Evolutionary conservation across 2,329 filamentous ascomycete species (phyloP), one percentile per base, ranked within the genome.

Genomic region (Fusarium succisae): DNA sequence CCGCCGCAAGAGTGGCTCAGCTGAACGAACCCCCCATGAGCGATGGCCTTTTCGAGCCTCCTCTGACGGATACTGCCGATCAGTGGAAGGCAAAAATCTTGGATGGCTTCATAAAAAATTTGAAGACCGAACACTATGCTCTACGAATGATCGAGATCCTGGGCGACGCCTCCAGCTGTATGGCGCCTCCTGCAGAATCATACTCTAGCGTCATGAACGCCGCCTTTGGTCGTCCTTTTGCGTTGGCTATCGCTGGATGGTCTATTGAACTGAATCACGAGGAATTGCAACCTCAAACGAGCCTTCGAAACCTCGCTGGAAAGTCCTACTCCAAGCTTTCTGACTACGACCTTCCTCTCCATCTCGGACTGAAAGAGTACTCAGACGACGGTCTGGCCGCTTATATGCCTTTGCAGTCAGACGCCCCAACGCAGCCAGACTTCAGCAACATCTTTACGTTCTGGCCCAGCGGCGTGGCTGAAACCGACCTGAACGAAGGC

Each of bases 271-370:
- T 26, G 12, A 26, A 14, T 14, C 44, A 47, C 44, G 44, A 26
- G 24, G 44, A 28, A 20, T 4, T 47, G 18, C 24, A 26, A 0
- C 44, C 24, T 4, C 17, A 45, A 1, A 45, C 24, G 8, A 45
- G 24, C 8, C 44, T 26, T 10, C 12, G 1, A 0, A 45, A 45
- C 12, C 44, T 45, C 24, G 5, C 24, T 13, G 15, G 43, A 0
- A 44, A 44, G 0, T 18, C n/a, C 43, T 12, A 24, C 17, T 1
- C 1, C 0, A 24, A 18, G 43, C 43, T 44, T 44, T 44, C 15
- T 44, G 43, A 44, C 43, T 44, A 24, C n/a, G n/a, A 44, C 10
- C 7, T 41, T 0, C 39, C 39, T 41, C 39, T 41, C 39, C 39
- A 41, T 41, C 39, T 41, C 1, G 39, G 39, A 41, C 39, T 22